Evolutionary conservation across 768 basidiomycete species (phyloP).

Genomic region (Rhodotorula toruloides): DNA sequence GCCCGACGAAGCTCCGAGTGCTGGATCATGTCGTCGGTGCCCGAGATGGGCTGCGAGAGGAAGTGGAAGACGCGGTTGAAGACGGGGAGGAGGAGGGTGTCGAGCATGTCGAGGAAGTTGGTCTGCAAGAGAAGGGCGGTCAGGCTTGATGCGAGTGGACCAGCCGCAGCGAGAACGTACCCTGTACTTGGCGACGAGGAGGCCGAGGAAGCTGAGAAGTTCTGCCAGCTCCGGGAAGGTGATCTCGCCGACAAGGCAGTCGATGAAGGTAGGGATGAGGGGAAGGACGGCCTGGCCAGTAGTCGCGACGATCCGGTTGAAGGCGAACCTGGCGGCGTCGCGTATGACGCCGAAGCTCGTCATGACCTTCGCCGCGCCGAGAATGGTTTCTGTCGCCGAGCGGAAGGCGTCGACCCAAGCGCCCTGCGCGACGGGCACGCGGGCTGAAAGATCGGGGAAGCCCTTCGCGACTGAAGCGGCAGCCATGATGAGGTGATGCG

Average conservation of each 20-base stretch:
- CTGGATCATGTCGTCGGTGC: conserved; percentile 77
- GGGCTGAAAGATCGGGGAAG: conserved; percentile 78
- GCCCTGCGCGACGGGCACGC: conserved; percentile 63
- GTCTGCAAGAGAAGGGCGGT: conserved; percentile 51
- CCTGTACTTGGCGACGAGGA: conserved; percentile 85
- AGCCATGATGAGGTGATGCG: conserved; percentile 91
- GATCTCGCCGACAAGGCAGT: conserved; percentile 81
- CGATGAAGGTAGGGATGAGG: conserved; percentile 82
- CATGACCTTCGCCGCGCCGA: conserved; percentile 82
- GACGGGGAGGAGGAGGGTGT: conserved; percentile 82
- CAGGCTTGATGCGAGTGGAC: not conserved
- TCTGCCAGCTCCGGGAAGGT: conserved; percentile 88
- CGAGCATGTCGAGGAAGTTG: conserved; percentile 79
- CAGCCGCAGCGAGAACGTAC: conserved; percentile 49
- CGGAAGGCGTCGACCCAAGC: conserved; percentile 69
- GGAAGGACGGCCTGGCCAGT: conserved; percentile 80
- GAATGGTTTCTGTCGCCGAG: conserved; percentile 75
- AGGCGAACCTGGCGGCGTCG: conserved; percentile 88
- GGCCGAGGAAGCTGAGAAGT: conserved; percentile 89
- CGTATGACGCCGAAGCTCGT: conserved; percentile 78
- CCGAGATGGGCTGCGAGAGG: conserved; percentile 70
- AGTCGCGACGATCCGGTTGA: conserved; percentile 83
- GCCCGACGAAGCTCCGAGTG: conserved; percentile 80
- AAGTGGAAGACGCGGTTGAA: conserved; percentile 72
- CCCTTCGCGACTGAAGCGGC: conserved; percentile 92